Evolutionary conservation across 1,284 basidiomycete genomes (phyloP).

Genomic region (Melampsora medusae): DNA sequence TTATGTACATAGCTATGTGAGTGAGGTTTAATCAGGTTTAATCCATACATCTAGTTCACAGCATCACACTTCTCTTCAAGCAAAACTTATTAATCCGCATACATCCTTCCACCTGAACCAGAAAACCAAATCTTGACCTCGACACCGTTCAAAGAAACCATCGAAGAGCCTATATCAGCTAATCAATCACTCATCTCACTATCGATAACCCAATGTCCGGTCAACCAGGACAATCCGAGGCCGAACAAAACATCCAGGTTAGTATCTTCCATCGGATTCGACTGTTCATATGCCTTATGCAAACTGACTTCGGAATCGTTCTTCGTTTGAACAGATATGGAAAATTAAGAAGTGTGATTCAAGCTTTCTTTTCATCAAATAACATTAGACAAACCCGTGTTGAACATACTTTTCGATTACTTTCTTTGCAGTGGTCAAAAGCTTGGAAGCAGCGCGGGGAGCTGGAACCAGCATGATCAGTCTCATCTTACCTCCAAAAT

Average conservation of each 20-base stretch:
- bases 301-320: not conserved
- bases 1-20: no score
- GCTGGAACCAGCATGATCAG: constrained; percentile 99
- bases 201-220: constrained; percentile 23
- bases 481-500: constrained; percentile 71
- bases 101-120: no score
- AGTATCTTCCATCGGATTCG: not conserved
- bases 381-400: not conserved
- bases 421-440: constrained; percentile 68
- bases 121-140: no score
- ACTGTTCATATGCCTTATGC: not conserved
- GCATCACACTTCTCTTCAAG: no score
- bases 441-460: constrained; percentile 85
- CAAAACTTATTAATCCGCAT: no score
- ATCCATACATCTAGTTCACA: not conserved
- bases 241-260: constrained; percentile 43
- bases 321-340: constrained; percentile 59
- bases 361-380: constrained; percentile 48
- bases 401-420: not conserved
- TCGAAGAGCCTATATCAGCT: no score
- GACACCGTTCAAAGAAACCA: no score
- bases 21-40: constrained; percentile 17
- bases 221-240: constrained; percentile 34
- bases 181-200: no score
- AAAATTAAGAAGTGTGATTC: constrained; percentile 84